These are phyloP conservation scores for Ochromonas danica DNA, from an alignment of 108 stramenopile genomes.

Conservation along the genomic window DNA sequence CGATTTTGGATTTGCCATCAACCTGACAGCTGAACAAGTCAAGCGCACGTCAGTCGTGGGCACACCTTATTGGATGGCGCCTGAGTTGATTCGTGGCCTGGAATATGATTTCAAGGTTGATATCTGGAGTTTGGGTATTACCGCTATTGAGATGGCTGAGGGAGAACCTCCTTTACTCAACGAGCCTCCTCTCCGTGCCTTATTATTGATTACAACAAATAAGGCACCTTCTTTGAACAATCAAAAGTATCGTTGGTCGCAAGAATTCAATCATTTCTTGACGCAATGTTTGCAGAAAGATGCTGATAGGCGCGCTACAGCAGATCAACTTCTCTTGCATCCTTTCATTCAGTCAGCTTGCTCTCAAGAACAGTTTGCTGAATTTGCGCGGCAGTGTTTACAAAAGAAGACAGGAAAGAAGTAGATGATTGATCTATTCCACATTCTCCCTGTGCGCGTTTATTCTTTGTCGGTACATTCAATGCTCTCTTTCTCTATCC, in stretches of 20 bases:
- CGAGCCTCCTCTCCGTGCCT: slow-evolving; percentile 65
- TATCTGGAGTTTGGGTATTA: slow-evolving; percentile 66
- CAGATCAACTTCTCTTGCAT: slow-evolving; percentile 65
- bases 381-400: slow-evolving; percentile 33
- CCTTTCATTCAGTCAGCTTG: slow-evolving; percentile 60
- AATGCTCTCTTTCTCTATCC: too few relatives aligned
- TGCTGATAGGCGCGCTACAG: slow-evolving; percentile 53
- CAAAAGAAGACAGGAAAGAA: slow-evolving; percentile 1
- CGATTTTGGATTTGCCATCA: slow-evolving; percentile 69
- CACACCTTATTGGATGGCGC: slow-evolving; percentile 71
- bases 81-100: slow-evolving; percentile 62
- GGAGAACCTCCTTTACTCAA: slow-evolving; percentile 65
- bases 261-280: slow-evolving; percentile 62
- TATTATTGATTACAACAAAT: slow-evolving; percentile 62
- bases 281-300: slow-evolving; percentile 43
- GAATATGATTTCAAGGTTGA: slow-evolving; percentile 67
- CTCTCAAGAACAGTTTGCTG: slow-evolving; percentile 56
- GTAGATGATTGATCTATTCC: too few relatives aligned
- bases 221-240: slow-evolving; percentile 57
- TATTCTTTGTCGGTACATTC: too few relatives aligned
- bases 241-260: slow-evolving; percentile 44
- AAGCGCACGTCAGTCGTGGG: slow-evolving; percentile 65
- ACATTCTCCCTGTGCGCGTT: background rate
- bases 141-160: slow-evolving; percentile 66
- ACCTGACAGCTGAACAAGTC: slow-evolving; percentile 54